These are phyloP conservation scores for Yarrowia sp. DNA, from an alignment of 805 yeast species.

Conservation along the genomic window DNA sequence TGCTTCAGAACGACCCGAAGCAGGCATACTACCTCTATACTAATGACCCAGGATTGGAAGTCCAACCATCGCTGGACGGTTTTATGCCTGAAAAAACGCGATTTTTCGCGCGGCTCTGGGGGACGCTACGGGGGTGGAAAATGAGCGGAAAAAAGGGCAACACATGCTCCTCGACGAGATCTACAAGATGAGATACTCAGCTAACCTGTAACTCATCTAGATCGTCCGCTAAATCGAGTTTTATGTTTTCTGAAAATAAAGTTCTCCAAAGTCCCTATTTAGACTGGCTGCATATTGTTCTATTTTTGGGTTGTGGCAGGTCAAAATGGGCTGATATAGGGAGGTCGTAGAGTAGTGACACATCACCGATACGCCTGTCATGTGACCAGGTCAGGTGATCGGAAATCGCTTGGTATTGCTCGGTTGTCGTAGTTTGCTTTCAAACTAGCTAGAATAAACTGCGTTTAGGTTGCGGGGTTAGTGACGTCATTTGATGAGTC, in stretches of 20 bases:
- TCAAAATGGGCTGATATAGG: background rate
- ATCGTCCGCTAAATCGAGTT: background rate
- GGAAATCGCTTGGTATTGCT: background rate
- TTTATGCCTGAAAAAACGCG: background rate
- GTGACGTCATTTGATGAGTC: background rate
- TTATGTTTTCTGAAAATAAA: background rate
- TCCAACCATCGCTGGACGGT: background rate
- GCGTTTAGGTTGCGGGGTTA: background rate
- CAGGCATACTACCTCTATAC: conserved; percentile 28
- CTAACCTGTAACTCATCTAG: too few species aligned
- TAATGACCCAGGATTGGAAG: conserved; percentile 14
- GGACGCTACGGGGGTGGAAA: background rate
- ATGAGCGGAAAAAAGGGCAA: too few species aligned
- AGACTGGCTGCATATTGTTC: background rate
- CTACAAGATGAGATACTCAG: background rate
- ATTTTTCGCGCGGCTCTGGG: background rate
- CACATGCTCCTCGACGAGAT: background rate
- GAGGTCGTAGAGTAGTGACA: background rate
- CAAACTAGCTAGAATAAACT: background rate
- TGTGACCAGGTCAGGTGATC: background rate
- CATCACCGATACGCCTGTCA: background rate
- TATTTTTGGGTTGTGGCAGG: background rate
- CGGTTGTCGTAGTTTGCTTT: background rate
- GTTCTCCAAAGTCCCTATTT: background rate
- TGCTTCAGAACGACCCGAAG: conserved; percentile 27